Base-by-base conservation (phyloP, 805 yeast genomes). In the Diddensiella caesifluorescens region DNA sequence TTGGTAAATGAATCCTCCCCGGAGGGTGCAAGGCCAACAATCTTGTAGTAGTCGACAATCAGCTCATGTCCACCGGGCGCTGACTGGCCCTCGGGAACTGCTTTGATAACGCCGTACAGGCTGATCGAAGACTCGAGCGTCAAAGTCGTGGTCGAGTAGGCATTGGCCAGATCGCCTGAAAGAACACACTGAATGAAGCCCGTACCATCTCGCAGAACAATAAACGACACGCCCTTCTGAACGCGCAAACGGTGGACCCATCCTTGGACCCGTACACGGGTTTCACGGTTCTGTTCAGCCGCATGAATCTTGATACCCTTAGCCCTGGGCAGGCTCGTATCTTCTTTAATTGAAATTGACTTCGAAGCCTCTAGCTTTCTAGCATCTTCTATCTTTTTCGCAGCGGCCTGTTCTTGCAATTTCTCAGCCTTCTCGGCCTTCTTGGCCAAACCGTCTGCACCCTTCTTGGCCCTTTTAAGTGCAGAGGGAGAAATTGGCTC, bases 1-100 rank as follows among this genome's bases (percentile, higher is more conserved):
- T 92, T 94, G 59, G 95, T 77, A 74, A 92, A 83, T 4, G 97
- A 79, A 32, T 89, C 97, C 34, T 87, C 95, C 42, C 98, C 99
- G 44, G 89, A 68, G 54, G 99, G 99, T 33, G 99, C 98, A 49
- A 86, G 74, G 40, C 97, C 96, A 45, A 89, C 71, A 43, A 92
- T 70, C 63, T 83, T 81, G 64, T 89, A 92, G 70, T 74, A 92
- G 65, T 92, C 98, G 42, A 80, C 97, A 48, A 74, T 73, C 55
- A 94, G 75, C 69, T 92, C 99, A 50, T 90, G 94, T 48, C 95
- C 95, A 50, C 97, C 97, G 45, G 97, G 96, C 6, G 98, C 99
- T 52, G 83, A 71, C 65, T 92, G 89, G 49, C 98, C 98, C 63
- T 87, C 97, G 44, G 97, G 97, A 37, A 94, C 72, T 56, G 82